Evolutionary conservation across 371 early-diverging fungal genomes (phyloP).

Genomic region (Ordospora colligata): DNA sequence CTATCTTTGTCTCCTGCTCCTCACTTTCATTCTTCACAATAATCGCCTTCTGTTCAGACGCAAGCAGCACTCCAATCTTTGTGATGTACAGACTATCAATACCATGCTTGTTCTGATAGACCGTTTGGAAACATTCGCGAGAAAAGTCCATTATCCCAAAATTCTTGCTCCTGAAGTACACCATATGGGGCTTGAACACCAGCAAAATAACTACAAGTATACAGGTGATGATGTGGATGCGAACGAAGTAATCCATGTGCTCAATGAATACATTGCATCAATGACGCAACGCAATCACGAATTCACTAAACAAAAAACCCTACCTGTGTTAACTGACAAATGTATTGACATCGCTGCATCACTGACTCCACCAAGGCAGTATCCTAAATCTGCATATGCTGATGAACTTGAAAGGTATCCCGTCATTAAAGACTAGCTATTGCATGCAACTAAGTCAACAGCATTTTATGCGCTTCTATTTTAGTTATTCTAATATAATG

Average conservation of each 20-base stretch:
- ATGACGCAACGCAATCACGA: too few relatives aligned
- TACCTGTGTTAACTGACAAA: too few relatives aligned
- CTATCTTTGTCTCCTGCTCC: slow-evolving; percentile 5
- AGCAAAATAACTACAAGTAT: background rate
- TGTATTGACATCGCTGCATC: background rate
- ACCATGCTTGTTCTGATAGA: background rate
- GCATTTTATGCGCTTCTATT: too few relatives aligned
- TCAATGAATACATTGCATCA: too few relatives aligned
- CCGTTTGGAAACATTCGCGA: background rate
- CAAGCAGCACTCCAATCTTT: background rate
- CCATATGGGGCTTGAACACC: background rate
- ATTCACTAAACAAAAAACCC: too few relatives aligned
- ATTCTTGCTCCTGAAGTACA: slow-evolving; percentile 43
- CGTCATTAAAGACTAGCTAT: background rate
- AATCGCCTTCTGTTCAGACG: background rate
- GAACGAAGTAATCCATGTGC: too few relatives aligned
- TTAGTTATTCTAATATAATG: too few relatives aligned
- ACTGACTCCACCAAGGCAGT: background rate
- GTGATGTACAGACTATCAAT: background rate
- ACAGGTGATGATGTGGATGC: too few relatives aligned
- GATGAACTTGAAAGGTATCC: background rate
- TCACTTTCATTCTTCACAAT: background rate
- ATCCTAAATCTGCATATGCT: background rate
- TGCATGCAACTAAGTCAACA: too few relatives aligned
- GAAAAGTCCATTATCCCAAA: slow-evolving; percentile 27